Conservation (phyloP, 2,329 filamentous ascomycete genomes). For the Drechslerella stenobrocha region DNA sequence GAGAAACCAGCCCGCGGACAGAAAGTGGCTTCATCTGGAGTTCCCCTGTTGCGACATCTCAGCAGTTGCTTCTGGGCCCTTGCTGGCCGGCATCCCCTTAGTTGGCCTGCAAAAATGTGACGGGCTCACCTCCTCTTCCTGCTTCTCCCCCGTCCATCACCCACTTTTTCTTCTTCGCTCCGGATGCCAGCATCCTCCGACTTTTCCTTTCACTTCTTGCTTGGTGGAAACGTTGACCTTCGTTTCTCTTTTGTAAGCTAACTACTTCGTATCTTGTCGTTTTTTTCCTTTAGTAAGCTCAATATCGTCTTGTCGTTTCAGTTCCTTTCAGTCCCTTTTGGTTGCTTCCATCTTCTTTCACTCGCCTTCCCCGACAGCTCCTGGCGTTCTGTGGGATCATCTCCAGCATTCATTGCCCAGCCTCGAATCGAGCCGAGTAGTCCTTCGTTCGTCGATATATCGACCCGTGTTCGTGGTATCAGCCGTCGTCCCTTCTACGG, state of each 20-base stretch:
- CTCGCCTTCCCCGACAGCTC: slow-evolving; percentile 24
- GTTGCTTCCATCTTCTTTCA: slow-evolving; percentile 37
- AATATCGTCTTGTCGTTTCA: slow-evolving; percentile 32
- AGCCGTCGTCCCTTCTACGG: too few species aligned
- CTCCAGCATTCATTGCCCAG: too few species aligned
- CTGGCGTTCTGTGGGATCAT: slow-evolving; percentile 5
- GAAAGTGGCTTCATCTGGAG: slow-evolving; percentile 21
- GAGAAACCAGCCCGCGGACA: slow-evolving; percentile 22
- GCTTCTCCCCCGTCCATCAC: slow-evolving; percentile 17
- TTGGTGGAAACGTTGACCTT: slow-evolving; percentile 40
- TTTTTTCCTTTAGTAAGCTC: slow-evolving; percentile 18
- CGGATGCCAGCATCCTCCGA: slow-evolving; percentile 26
- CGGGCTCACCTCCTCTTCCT: slow-evolving; percentile 19
- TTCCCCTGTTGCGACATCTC: slow-evolving; percentile 13
- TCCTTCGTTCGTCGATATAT: too few species aligned
- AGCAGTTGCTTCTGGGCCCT: slow-evolving; percentile 11
- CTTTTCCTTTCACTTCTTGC: slow-evolving; percentile 32
- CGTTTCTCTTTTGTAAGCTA: slow-evolving; percentile 26
- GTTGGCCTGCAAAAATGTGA: slow-evolving; percentile 23
- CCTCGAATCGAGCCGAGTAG: too few species aligned
- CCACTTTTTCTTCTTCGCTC: slow-evolving; percentile 10
- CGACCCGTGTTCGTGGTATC: too few species aligned
- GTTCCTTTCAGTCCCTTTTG: too few species aligned
- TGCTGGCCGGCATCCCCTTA: slow-evolving; percentile 31
- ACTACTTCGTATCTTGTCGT: slow-evolving; percentile 20